Evolutionary conservation across 495 filamentous ascomycete genomes (phyloP), one percentile per base, ranked within the genome.

Genomic region (Daldinia grandis): DNA sequence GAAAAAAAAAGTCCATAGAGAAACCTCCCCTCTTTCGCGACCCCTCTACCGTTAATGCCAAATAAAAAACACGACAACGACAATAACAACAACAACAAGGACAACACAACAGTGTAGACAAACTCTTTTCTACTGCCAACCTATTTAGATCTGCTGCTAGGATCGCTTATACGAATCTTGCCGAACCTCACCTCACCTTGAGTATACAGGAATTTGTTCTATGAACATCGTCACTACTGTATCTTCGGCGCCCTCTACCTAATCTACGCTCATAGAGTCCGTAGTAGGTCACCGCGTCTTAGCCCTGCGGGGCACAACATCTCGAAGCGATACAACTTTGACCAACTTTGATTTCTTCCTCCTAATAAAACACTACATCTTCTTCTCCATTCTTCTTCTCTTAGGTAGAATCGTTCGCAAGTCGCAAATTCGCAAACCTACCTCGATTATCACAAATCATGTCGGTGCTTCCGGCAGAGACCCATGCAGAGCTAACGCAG

Each of bases 381-480:
- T 35, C 17, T 50, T 31, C 19, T 15, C 50, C 57, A 49, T 25
- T 14, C 14, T 50, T 30, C 68, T 17, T 47, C 30, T 54, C 66
- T 35, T 9, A 33, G 31, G 50, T 37, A 57, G 33, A 24, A 40
- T 31, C 33, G 38, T 37, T 54, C 27, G 27, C 67, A 53, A 42
- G 25, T 40, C 38, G 37, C 7, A 24, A 47, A 47, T 21, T 21
- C 42, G 42, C 42, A 47, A 47, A 47, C 77, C 37, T 28, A 73
- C 62, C 35, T 61, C 51, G 27, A 62, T 51, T 15, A 7, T 33
- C 30, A 58, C 30, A 58, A 63, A 86, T 69, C 70, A 98, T 97
- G 94, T 95, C 94, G 72, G 73, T 96, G 63, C 87, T 99, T 15
- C 89, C 94, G 67, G 83, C 89, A 58, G 91, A 97, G 71, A 85